phyloP scores from a whole-genome alignment of 1,284 basidiomycete genomes.

The Neotropicomus parvogracilis region DNA sequence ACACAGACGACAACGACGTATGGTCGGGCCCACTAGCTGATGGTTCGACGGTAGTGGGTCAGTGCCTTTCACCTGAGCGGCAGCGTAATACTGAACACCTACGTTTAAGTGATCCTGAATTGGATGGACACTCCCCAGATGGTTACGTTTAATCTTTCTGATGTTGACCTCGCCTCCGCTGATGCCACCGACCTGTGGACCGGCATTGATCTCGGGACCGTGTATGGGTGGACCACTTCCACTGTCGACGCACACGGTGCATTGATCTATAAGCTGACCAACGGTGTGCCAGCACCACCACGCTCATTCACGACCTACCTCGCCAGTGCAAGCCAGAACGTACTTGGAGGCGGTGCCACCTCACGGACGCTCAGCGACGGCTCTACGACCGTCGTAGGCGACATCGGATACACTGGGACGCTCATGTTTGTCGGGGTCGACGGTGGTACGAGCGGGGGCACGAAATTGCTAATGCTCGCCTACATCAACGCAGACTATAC shows the following conservation, averaged over 20 bases:
- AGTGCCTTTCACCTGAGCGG: neutral
- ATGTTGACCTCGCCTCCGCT: slow-evolving; percentile 9
- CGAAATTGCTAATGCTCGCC: slow-evolving; percentile 6
- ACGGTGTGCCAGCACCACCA: neutral
- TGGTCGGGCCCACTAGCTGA: slow-evolving; percentile 50
- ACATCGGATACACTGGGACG: slow-evolving; percentile 7
- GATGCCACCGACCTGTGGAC: slow-evolving; percentile 10
- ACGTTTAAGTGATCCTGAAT: slow-evolving; percentile 7
- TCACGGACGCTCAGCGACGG: neutral
- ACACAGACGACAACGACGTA: slow-evolving; percentile 48
- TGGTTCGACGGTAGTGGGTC: slow-evolving; percentile 46
- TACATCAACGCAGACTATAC: slow-evolving; percentile 15
- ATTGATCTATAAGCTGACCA: slow-evolving; percentile 9
- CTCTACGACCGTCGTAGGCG: neutral
- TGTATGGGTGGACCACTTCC: neutral
- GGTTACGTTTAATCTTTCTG: slow-evolving; percentile 10
- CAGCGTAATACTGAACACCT: neutral
- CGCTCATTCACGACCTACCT: slow-evolving; percentile 4
- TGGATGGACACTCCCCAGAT: slow-evolving; percentile 1
- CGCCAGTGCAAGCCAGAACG: slow-evolving; percentile 3
- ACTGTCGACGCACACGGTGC: slow-evolving; percentile 3
- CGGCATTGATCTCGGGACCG: neutral
- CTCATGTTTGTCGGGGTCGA: slow-evolving; percentile 12
- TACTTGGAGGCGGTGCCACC: slow-evolving; percentile 4
- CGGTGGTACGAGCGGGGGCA: slow-evolving; percentile 8